Percentiles rank a stretch among this genome's conserved stretches.
These are phyloP conservation scores for Xanthoconium separans DNA, from an alignment of 1,284 basidiomycete genomes.

Conservation along the genomic window DNA sequence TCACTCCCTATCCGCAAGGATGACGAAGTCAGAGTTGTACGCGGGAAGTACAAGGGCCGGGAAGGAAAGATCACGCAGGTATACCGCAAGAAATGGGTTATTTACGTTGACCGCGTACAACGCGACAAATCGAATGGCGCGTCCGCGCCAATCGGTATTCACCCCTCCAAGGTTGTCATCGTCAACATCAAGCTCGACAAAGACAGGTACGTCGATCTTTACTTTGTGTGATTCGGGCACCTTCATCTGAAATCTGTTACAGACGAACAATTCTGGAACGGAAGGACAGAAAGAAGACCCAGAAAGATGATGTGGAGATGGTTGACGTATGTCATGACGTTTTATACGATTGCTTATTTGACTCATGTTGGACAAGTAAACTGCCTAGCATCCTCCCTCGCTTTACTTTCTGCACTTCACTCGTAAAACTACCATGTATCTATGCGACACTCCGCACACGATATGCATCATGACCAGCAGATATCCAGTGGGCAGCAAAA, in stretches of 20 bases:
- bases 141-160: slow-evolving; percentile 90
- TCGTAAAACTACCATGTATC: slow-evolving; percentile 54
- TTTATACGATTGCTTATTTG: slow-evolving; percentile 12
- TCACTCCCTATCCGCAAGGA: slow-evolving; percentile 97
- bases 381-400: slow-evolving; percentile 17
- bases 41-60: slow-evolving; percentile 96
- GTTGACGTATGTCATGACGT: slow-evolving; percentile 57
- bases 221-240: not conserved
- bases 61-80: slow-evolving; percentile 98
- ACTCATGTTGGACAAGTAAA: slow-evolving; percentile 24
- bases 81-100: slow-evolving; percentile 99
- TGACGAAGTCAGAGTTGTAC: slow-evolving; percentile 96
- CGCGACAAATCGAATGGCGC: slow-evolving; percentile 99
- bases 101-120: slow-evolving; percentile 97
- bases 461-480: slow-evolving; percentile 49
- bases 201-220: slow-evolving; percentile 57
- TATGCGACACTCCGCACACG: slow-evolving; percentile 45
- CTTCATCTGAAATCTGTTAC: slow-evolving; percentile 5
- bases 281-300: slow-evolving; percentile 71
- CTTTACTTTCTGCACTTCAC: slow-evolving; percentile 33
- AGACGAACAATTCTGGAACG: slow-evolving; percentile 81
- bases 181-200: slow-evolving; percentile 89
- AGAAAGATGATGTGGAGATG: slow-evolving; percentile 68
- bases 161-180: slow-evolving; percentile 98
- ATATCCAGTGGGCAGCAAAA: slow-evolving; percentile 1